A percentile compares a stretch with the other conserved stretches of the same genome.
Conservation (phyloP, 257 asterid species). For the Ehretia macrophylla region DNA sequence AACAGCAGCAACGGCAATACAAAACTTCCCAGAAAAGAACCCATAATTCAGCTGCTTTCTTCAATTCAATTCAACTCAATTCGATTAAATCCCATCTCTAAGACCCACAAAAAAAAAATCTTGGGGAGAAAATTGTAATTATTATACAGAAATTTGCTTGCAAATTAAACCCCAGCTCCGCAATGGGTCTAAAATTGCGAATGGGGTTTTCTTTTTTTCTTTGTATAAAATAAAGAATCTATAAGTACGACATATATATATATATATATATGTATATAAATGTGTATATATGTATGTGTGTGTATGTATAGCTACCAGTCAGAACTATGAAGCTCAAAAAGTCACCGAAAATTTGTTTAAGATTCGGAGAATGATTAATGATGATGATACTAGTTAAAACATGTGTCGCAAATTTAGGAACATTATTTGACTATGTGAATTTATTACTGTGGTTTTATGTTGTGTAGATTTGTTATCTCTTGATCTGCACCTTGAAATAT, state of each 20-base stretch:
- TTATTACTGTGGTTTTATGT: no score
- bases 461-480: no score
- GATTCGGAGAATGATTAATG: background rate
- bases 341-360: background rate
- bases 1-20: conserved; percentile 72
- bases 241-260: no score
- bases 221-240: background rate
- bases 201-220: background rate
- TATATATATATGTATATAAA: background rate
- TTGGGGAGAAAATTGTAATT: background rate
- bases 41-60: conserved; percentile 40
- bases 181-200: conserved; percentile 4
- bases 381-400: background rate
- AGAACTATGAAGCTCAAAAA: background rate
- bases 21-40: conserved; percentile 55
- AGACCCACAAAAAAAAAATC: background rate
- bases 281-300: background rate
- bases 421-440: background rate
- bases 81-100: conserved; percentile 8
- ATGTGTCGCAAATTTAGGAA: background rate
- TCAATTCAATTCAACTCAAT: conserved; percentile 31
- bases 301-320: background rate
- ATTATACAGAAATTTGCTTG: background rate
- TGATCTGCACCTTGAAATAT: no score
- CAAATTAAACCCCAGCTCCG: background rate